Evolutionary conservation across 345 rosid genomes (phyloP), one percentile per base, ranked within the genome.

Genomic region (Linum trigynum): DNA sequence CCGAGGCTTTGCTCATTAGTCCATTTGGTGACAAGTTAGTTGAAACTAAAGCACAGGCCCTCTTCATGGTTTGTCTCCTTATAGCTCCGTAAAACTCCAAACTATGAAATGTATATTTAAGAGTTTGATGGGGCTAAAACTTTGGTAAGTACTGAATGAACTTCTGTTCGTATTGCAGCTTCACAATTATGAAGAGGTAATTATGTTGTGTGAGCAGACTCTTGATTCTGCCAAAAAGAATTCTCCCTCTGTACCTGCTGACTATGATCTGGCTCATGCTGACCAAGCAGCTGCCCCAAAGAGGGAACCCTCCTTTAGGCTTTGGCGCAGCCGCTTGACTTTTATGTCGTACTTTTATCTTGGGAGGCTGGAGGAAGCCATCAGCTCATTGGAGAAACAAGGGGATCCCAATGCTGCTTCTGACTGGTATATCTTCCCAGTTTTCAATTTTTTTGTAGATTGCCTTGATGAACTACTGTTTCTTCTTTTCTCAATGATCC

Each of bases 361-460:
- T 68, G 99, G 99, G 79, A 88, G 67, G 83, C 92, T 91, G 64
- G 99, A 88, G 79, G 96, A 90, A 70, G 97, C 91, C 43, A 76
- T 83, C 68, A 73, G 74, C 67, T 82, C 82, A 58, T 75, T 94
- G 59, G 90, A 95, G 70, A 88, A 80, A 78, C 90, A 78, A 67
- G 89, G 69, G 64, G 79, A 80, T 69, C 67, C 72, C 63, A 38
- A 67, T 36, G 80, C 77, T 66, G 62, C 71, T 69, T 62, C 77
- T 23, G 71, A 65, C 74, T 70, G 87, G 98, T 90, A 59, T 12
- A 5, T 39, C 23, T 4, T 62, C 23, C 32, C 40, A n/a, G 32
- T 16, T 23, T 2, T 23, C 32, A 23, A 7, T 38, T 5, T 6
- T 39, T n/a, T 15, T 8, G 17, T 38, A 16, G 40, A 2, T 16